Conservation (phyloP, 2,329 filamentous ascomycete genomes). For the Talaromyces marneffei region DNA sequence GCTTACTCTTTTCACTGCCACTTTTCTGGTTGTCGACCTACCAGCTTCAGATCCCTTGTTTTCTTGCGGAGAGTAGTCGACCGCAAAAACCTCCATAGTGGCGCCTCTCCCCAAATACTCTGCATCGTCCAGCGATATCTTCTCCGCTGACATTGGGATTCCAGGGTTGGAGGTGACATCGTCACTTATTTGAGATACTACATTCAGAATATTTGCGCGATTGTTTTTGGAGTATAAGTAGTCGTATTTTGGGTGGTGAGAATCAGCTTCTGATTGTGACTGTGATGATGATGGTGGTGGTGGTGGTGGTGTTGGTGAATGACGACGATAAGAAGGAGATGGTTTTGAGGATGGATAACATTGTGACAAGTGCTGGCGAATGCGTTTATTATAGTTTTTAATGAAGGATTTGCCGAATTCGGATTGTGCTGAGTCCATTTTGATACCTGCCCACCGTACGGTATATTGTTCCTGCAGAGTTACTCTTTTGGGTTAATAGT, state of each 20-base stretch:
- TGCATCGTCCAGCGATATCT: background rate
- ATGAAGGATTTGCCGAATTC: background rate
- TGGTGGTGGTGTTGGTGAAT: background rate
- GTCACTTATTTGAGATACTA: background rate
- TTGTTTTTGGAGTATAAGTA: background rate
- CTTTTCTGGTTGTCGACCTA: background rate
- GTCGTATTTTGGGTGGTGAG: background rate
- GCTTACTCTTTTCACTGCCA: background rate
- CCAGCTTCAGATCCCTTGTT: background rate
- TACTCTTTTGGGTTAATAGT: no score
- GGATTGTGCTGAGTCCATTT: background rate
- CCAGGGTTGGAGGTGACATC: background rate
- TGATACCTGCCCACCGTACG: no score
- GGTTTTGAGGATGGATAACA: background rate
- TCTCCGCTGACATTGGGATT: background rate
- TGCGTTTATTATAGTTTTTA: constrained; percentile 1
- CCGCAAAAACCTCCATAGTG: background rate
- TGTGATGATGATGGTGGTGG: background rate
- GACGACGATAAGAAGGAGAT: background rate
- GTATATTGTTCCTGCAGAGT: no score
- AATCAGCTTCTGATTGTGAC: background rate
- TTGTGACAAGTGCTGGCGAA: background rate
- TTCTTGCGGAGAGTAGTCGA: background rate
- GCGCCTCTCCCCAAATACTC: background rate
- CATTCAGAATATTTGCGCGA: constrained; percentile 1